Base-by-base conservation (phyloP, 495 filamentous ascomycete species). In the Parathielavia appendiculata region DNA sequence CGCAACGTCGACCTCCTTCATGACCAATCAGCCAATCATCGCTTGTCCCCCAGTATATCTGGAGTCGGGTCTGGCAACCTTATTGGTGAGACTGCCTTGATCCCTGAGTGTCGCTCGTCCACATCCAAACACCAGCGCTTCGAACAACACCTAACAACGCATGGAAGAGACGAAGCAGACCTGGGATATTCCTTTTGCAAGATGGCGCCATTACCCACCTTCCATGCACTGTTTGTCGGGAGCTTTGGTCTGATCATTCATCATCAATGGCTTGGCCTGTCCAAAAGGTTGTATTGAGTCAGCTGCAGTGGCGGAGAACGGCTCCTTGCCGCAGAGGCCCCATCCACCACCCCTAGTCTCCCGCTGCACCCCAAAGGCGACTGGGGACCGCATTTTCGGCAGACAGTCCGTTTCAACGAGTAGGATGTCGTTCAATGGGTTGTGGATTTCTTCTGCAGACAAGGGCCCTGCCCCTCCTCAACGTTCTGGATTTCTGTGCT, bases 141-240 rank as follows among this genome's bases (percentile, higher is more conserved):
- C 54, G 22, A n/a, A 36, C n/a, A 40, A 36, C 36, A 19, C 20
- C 11, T 5, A 13, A 17, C 40, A 30, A 11, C 51, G 39, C n/a
- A 53, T 13, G 12, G 22, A 26, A 11, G 53, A 59, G 23, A 32
- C 50, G 54, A 57, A 50, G 54, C 54, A 57, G 8, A 17, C 16
- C 54, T 50, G 35, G 54, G 44, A 9, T 17, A 39, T n/a, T 16
- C 3, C 47, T 20, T 53, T 30, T 54, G 43, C 13, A 63, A 66
- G 69, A 62, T 74, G 68, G 73, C 66, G 67, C 64, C 66, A 76
- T 73, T 71, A 65, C 62, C 72, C 71, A 73, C 73, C 57, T 63
- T 51, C 43, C 39, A 58, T 61, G 43, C 62, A 61, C 45, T 57
- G 39, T 48, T 23, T 43, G 57, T 48, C 23, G 54, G 61, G 63